A percentile compares a stretch with the other conserved stretches of the same genome.
phyloP scores from a whole-genome alignment of 106 monocot genomes.

The Ottelia alismoides region DNA sequence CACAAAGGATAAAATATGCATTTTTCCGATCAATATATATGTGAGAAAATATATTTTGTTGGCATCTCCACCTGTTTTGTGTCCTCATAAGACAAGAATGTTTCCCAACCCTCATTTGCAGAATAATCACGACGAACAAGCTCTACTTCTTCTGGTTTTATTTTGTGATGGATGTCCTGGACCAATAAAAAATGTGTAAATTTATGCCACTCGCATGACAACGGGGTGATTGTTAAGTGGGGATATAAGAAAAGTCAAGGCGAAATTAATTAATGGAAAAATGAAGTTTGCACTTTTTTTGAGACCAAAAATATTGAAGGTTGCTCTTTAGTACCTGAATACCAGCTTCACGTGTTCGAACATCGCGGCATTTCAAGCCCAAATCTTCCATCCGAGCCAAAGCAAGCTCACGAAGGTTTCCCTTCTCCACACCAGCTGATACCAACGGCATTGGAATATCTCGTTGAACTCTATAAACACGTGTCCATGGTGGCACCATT shows the following conservation, averaged over 20 bases:
- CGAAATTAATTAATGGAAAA: too few relatives aligned
- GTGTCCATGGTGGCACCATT: slow-evolving; percentile 98
- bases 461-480: slow-evolving; percentile 96
- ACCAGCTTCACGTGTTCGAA: slow-evolving; percentile 97
- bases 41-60: too few relatives aligned
- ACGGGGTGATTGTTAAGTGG: too few relatives aligned
- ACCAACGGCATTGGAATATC: slow-evolving; percentile 99
- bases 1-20: too few relatives aligned
- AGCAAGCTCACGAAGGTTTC: slow-evolving; percentile 97
- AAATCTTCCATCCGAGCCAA: slow-evolving; percentile 98
- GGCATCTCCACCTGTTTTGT: slow-evolving; percentile 80
- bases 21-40: too few relatives aligned
- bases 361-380: slow-evolving; percentile 97
- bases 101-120: slow-evolving; percentile 99
- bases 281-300: too few relatives aligned
- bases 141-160: slow-evolving; percentile 94
- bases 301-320: neutral
- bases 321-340: slow-evolving; percentile 61
- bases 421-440: slow-evolving; percentile 97
- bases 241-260: too few relatives aligned
- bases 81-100: slow-evolving; percentile 98
- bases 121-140: slow-evolving; percentile 91
- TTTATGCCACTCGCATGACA: too few relatives aligned
- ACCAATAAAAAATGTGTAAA: slow-evolving; percentile 7
- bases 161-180: slow-evolving; percentile 97